Evolutionary conservation across 1,284 basidiomycete species (phyloP).

Genomic region (Cutaneotrichosporon sp.): DNA sequence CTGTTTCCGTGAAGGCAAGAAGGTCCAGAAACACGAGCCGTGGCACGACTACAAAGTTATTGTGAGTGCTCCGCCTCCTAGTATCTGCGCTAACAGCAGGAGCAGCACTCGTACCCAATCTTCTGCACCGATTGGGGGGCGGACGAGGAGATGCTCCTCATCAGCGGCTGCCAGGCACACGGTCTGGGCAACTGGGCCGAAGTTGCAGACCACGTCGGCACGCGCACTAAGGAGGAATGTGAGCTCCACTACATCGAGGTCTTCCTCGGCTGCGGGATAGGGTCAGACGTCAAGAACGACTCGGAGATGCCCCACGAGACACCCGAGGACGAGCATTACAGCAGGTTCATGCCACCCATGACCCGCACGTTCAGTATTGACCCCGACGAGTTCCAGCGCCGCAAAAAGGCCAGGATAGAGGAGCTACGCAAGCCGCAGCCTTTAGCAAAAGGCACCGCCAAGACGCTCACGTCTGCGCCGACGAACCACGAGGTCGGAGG

Average conservation of each 20-base stretch:
- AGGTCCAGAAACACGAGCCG: constrained; percentile 81
- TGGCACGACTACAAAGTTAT: constrained; percentile 91
- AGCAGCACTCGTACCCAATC: constrained; percentile 93
- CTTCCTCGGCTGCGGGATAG: constrained; percentile 62
- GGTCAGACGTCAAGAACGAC: constrained; percentile 21
- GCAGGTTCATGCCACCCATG: constrained; percentile 63
- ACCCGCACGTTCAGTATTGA: constrained; percentile 69
- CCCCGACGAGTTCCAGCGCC: constrained; percentile 76
- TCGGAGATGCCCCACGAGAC: constrained; percentile 16
- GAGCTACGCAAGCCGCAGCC: constrained; percentile 55
- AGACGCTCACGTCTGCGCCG: constrained; percentile 85
- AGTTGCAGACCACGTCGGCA: constrained; percentile 93
- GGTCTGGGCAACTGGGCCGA: constrained; percentile 98
- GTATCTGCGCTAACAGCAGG: constrained; percentile 57
- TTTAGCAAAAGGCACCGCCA: constrained; percentile 46
- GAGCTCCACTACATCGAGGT: constrained; percentile 83
- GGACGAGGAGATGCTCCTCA: constrained; percentile 91
- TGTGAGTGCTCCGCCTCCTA: constrained; percentile 56
- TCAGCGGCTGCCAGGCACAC: constrained; percentile 84
- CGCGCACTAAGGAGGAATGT: constrained; percentile 90
- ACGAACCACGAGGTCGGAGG: constrained; percentile 91
- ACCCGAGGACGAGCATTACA: constrained; percentile 23
- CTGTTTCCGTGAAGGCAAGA: constrained; percentile 90
- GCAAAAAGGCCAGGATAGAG: constrained; percentile 81
- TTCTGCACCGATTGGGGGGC: constrained; percentile 96